Evolutionary conservation across 805 yeast species (phyloP).

Genomic region (Wickerhamiella parazyma): DNA sequence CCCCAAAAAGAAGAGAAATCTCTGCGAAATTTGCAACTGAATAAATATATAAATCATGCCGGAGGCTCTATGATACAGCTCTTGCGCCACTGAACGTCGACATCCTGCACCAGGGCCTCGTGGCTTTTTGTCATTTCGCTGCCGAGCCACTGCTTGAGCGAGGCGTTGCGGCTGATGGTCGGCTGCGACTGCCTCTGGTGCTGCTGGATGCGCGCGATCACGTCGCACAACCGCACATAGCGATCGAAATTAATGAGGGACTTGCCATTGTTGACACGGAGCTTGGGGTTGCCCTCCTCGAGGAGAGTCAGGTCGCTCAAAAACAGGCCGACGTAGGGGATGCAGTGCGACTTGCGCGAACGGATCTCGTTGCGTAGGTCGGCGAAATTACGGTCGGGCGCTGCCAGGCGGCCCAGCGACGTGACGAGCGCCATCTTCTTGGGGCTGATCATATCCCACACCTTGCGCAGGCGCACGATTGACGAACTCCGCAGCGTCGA

Average conservation of each 20-base stretch:
- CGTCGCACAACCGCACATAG: slow-evolving; percentile 21
- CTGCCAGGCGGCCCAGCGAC: slow-evolving; percentile 19
- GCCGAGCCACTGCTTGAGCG: slow-evolving; percentile 25
- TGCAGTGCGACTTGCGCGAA: slow-evolving; percentile 19
- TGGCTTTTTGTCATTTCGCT: slow-evolving; percentile 24
- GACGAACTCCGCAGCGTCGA: slow-evolving; percentile 26
- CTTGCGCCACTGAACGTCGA: slow-evolving; percentile 27
- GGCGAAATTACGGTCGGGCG: slow-evolving; percentile 27
- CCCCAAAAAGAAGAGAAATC: background rate
- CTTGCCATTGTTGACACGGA: slow-evolving; percentile 10
- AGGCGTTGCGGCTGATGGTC: slow-evolving; percentile 14
- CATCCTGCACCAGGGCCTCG: slow-evolving; percentile 19
- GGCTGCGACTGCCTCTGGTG: slow-evolving; percentile 20
- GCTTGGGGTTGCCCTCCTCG: slow-evolving; percentile 27
- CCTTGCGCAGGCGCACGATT: slow-evolving; percentile 24
- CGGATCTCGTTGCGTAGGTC: slow-evolving; percentile 23
- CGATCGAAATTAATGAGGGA: slow-evolving; percentile 26
- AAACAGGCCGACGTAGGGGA: slow-evolving; percentile 27
- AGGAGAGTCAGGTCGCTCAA: slow-evolving; percentile 27
- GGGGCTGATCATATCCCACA: slow-evolving; percentile 25
- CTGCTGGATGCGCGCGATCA: slow-evolving; percentile 25
- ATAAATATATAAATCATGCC: slow-evolving; percentile 3
- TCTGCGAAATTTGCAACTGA: background rate
- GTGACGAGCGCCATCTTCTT: slow-evolving; percentile 19
- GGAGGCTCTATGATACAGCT: slow-evolving; percentile 26